Evolutionary conservation across 2,329 filamentous ascomycete species (phyloP), one percentile per base, ranked within the genome.

Genomic region (Neocatenulostroma microsporum): DNA sequence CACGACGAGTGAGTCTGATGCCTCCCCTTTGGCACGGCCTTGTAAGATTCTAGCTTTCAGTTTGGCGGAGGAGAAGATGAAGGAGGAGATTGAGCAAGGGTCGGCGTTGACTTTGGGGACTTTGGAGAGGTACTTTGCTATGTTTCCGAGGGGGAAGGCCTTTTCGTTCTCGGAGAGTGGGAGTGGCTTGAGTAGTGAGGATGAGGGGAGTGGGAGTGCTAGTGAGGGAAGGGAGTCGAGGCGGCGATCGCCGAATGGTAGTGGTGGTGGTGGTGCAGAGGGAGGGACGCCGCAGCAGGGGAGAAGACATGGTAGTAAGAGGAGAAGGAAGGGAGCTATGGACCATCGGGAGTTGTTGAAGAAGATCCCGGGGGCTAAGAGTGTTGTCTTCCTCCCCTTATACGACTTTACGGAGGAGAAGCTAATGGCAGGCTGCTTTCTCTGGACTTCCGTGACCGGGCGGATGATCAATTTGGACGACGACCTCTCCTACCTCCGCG

Each of bases 301-400:
- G 69, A 68, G 35, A 53, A 53, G 21, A 8, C 6, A 25, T 25
- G 12, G n/a, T n/a, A n/a, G n/a, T n/a, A n/a, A n/a, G n/a, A n/a
- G n/a, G n/a, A n/a, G n/a, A n/a, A n/a, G n/a, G n/a, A n/a, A n/a
- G n/a, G n/a, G n/a, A n/a, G n/a, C n/a, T n/a, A 39, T 36, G 31
- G 39, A 39, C 21, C 41, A 40, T 21, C 21, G 20, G 18, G 30
- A 40, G 18, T 15, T 30, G 23, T 28, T 27, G 17, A 39, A 32
- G 19, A 36, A 44, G 18, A 38, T 39, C n/a, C 37, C 25, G 26
- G 47, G 20, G 27, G 30, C 69, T 34, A 55, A 59, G 1, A 67
- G 68, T 32, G 58, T 74, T 4, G 60, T 72, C 3, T 73, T 73
- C 39, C 53, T 72, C 5, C 70, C 70, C 0, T 45, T 73, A 0